These are phyloP conservation scores for Blepharisma stoltei DNA, from an alignment of 73 alveolate species.

Conservation along the genomic window DNA sequence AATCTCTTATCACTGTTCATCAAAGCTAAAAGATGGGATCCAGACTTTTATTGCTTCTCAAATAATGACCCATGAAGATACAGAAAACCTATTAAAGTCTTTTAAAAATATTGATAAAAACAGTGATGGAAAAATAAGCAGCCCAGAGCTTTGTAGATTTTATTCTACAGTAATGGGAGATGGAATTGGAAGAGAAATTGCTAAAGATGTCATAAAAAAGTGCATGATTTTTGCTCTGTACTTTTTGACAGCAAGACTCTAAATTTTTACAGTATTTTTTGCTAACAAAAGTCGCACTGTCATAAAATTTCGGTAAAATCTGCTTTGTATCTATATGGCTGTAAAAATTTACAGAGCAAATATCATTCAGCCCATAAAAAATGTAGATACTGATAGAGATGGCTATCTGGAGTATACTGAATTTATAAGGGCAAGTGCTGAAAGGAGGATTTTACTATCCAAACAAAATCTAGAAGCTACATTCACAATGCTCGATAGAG, in stretches of 20 bases:
- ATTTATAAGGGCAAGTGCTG: background rate
- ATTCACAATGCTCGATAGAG: background rate
- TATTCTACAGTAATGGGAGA: background rate
- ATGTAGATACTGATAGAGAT: background rate
- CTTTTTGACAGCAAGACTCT: too few relatives aligned
- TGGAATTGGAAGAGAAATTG: background rate
- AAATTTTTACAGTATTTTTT: too few relatives aligned
- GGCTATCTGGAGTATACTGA: slow-evolving; percentile 22
- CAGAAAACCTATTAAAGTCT: background rate
- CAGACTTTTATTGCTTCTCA: slow-evolving; percentile 19
- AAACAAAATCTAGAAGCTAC: background rate
- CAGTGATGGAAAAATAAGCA: slow-evolving; percentile 15
- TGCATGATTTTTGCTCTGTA: too few relatives aligned
- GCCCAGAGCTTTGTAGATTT: background rate
- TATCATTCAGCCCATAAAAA: too few relatives aligned
- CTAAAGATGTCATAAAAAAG: background rate
- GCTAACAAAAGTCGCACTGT: too few relatives aligned
- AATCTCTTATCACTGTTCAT: background rate
- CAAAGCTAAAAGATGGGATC: slow-evolving; percentile 11
- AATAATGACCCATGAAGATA: background rate
- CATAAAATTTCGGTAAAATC: too few relatives aligned
- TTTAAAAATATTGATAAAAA: slow-evolving; percentile 4
- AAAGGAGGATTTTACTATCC: background rate
- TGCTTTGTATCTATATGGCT: too few relatives aligned
- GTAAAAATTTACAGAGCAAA: too few relatives aligned